A percentile compares a stretch with the other conserved stretches of the same genome.
Conservation (phyloP, 192 early-diverging fungal species). For the Pilaira anomala region DNA sequence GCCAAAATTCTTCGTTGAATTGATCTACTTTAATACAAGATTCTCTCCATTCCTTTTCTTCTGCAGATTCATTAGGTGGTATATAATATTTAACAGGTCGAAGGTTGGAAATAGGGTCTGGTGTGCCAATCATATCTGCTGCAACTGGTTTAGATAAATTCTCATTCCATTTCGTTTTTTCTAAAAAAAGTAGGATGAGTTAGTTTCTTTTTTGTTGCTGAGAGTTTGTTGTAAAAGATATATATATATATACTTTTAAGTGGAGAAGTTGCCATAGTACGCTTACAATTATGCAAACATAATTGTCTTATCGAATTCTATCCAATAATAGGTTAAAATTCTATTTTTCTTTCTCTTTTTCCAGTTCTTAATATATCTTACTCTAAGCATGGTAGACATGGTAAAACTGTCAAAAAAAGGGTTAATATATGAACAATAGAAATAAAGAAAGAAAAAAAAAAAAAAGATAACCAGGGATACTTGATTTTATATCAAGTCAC, state of each 20-base stretch:
- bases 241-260: not conserved
- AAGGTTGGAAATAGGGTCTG: slow-evolving; percentile 53
- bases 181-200: not conserved
- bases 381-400: not conserved
- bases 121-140: slow-evolving; percentile 45
- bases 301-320: not conserved
- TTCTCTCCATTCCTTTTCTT: slow-evolving; percentile 46
- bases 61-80: slow-evolving; percentile 39
- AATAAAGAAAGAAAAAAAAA: not conserved
- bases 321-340: not conserved
- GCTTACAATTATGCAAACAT: not conserved
- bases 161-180: slow-evolving; percentile 8
- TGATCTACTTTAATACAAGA: slow-evolving; percentile 44
- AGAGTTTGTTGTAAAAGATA: not conserved
- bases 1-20: slow-evolving; percentile 57
- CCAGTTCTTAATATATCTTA: no score
- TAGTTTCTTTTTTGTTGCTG: not conserved
- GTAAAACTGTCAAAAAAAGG: not conserved
- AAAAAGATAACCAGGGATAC: not conserved
- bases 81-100: slow-evolving; percentile 52
- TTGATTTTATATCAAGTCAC: no score
- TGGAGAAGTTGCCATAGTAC: not conserved
- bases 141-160: slow-evolving; percentile 20
- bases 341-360: no score
- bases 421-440: not conserved